These are phyloP conservation scores for Volvox africanus DNA, from an alignment of 139 green algal genomes.

Conservation along the genomic window DNA sequence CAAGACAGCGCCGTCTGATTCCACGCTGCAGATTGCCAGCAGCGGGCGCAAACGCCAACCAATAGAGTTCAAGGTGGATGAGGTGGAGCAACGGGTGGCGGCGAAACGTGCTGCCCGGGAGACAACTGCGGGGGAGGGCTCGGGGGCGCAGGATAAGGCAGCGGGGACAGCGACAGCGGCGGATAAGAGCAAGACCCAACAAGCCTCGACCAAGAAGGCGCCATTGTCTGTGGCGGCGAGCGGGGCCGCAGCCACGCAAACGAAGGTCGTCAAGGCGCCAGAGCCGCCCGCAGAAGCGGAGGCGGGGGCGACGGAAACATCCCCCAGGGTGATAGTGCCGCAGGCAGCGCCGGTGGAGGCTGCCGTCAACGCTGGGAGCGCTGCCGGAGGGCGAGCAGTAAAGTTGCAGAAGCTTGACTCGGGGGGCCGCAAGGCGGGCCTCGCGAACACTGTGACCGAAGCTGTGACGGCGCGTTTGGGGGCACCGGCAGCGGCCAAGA, in stretches of 20 bases:
- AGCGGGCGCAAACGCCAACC: conserved; percentile 33
- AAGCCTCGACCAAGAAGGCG: background rate
- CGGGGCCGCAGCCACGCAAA: too few relatives aligned
- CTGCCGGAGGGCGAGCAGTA: background rate
- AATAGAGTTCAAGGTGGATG: conserved; percentile 5
- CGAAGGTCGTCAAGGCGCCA: background rate
- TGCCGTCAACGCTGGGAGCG: background rate
- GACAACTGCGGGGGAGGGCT: too few relatives aligned
- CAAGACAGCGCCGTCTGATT: background rate
- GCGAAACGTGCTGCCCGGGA: conserved; percentile 33
- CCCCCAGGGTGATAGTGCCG: background rate
- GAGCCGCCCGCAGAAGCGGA: background rate
- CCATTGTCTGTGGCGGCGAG: too few relatives aligned
- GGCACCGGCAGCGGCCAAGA: background rate
- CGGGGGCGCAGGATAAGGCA: background rate
- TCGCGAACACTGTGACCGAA: background rate
- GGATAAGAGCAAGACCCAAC: background rate
- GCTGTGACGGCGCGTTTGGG: background rate
- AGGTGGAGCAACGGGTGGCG: conserved; percentile 36
- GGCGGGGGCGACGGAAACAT: background rate
- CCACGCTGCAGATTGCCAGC: background rate
- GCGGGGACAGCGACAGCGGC: background rate
- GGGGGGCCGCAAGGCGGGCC: background rate
- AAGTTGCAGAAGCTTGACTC: conserved; percentile 47
- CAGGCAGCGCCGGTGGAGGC: background rate